These are phyloP conservation scores for Kwoniella sp. DNA, from an alignment of 768 basidiomycete genomes.

Conservation along the genomic window DNA sequence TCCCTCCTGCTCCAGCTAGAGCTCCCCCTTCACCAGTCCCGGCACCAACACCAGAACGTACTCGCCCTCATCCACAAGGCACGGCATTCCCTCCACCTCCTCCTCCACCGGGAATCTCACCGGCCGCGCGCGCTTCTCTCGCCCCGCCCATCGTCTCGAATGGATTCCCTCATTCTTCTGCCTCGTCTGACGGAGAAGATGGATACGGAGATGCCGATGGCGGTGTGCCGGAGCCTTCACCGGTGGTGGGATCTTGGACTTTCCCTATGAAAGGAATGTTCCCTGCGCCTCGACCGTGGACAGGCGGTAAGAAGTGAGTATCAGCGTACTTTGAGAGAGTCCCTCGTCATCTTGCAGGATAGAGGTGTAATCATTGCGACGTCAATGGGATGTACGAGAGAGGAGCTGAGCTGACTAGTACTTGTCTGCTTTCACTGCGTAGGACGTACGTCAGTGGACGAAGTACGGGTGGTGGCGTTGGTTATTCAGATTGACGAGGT, in stretches of 20 bases:
- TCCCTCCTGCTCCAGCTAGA: constrained; percentile 19
- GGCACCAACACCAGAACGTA: constrained; percentile 30
- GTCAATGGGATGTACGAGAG: neutral
- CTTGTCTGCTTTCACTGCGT: neutral
- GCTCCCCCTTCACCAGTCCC: constrained; percentile 28
- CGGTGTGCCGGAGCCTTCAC: constrained; percentile 45
- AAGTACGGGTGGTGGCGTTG: constrained; percentile 38
- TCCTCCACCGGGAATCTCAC: constrained; percentile 33
- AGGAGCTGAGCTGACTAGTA: constrained; percentile 3
- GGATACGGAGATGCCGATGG: constrained; percentile 17
- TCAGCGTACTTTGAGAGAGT: too few species aligned
- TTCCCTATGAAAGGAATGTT: constrained; percentile 56
- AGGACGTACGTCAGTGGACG: constrained; percentile 47
- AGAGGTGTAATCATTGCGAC: neutral
- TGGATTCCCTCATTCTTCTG: constrained; percentile 9
- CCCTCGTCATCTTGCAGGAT: neutral
- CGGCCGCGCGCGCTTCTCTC: constrained; percentile 25
- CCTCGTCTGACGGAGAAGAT: constrained; percentile 2
- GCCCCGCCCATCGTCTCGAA: constrained; percentile 33
- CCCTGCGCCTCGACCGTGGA: constrained; percentile 49
- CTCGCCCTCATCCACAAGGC: constrained; percentile 35
- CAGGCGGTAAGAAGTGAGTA: constrained; percentile 48
- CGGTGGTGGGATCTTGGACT: constrained; percentile 50
- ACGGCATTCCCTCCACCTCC: constrained; percentile 48
- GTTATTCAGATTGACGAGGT: constrained; percentile 27